These are phyloP conservation scores for Penicillium hordei DNA, from an alignment of 2,329 filamentous ascomycete species.

Conservation along the genomic window DNA sequence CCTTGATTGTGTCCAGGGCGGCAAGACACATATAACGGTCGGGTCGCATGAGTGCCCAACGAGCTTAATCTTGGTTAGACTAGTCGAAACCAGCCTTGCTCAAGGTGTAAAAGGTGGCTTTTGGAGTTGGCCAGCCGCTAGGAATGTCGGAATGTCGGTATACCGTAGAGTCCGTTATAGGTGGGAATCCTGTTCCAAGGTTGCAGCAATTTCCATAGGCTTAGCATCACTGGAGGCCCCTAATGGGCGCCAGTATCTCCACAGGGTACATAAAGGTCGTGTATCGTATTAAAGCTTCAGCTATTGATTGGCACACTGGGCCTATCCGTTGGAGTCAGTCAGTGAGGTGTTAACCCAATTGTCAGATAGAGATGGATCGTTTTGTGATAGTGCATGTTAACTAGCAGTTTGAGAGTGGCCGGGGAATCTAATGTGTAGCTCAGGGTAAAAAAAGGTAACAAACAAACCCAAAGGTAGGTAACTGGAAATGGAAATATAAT, in stretches of 20 bases:
- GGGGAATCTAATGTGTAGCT: not conserved
- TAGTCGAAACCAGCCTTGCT: constrained; percentile 19
- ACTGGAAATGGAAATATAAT: constrained; percentile 15
- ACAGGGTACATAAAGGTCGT: not conserved
- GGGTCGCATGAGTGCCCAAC: not conserved
- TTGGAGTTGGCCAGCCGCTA: not conserved
- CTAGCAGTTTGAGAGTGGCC: not conserved
- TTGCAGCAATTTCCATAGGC: not conserved
- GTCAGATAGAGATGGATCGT: constrained; percentile 52
- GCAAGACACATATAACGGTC: constrained; percentile 32
- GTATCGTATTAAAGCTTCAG: not conserved
- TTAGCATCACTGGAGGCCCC: not conserved
- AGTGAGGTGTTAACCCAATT: not conserved
- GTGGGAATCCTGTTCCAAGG: not conserved
- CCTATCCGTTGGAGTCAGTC: not conserved
- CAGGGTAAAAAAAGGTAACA: constrained; percentile 57
- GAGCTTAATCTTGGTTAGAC: not conserved
- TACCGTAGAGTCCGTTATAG: not conserved
- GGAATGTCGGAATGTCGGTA: not conserved
- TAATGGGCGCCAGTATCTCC: not conserved
- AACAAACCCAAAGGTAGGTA: constrained; percentile 42
- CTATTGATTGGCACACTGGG: not conserved
- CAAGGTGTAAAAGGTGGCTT: constrained; percentile 20
- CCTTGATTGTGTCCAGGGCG: not conserved
- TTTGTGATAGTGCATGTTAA: constrained; percentile 51